Conservation (phyloP, 371 early-diverging fungal genomes). For the Circinella minor region DNA sequence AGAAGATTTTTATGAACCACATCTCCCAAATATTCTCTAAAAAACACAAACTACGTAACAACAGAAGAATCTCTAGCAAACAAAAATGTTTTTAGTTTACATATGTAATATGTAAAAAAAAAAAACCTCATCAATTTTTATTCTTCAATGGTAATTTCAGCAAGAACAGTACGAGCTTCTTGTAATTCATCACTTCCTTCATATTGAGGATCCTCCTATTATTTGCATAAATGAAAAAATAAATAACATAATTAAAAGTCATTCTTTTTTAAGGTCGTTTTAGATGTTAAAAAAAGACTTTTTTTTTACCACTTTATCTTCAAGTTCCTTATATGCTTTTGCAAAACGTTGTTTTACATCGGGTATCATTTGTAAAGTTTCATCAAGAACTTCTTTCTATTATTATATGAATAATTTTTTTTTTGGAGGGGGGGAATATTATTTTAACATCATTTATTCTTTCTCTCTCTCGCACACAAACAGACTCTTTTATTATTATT, state of each 20-base stretch:
- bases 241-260: neutral
- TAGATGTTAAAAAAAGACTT: neutral
- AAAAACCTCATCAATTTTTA: neutral
- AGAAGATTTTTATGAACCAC: too few species aligned
- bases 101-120: too few species aligned
- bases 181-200: slow-evolving; percentile 44
- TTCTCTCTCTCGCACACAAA: too few species aligned
- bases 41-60: too few species aligned
- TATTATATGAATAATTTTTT: neutral
- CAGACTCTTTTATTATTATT: too few species aligned
- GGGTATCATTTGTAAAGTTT: slow-evolving; percentile 78
- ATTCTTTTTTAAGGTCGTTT: neutral
- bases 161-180: slow-evolving; percentile 45
- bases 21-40: too few species aligned
- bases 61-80: too few species aligned
- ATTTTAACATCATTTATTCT: too few species aligned
- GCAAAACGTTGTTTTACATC: slow-evolving; percentile 68
- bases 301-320: slow-evolving; percentile 38
- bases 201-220: slow-evolving; percentile 46
- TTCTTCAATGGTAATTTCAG: slow-evolving; percentile 27
- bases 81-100: too few species aligned
- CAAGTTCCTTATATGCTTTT: slow-evolving; percentile 63
- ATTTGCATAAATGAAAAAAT: neutral
- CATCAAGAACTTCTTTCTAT: slow-evolving; percentile 78
- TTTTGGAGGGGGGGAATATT: too few species aligned